Evolutionary conservation across 2,329 filamentous ascomycete species (phyloP), one percentile per base, ranked within the genome.

Genomic region (Hymenoscyphus salicellus): DNA sequence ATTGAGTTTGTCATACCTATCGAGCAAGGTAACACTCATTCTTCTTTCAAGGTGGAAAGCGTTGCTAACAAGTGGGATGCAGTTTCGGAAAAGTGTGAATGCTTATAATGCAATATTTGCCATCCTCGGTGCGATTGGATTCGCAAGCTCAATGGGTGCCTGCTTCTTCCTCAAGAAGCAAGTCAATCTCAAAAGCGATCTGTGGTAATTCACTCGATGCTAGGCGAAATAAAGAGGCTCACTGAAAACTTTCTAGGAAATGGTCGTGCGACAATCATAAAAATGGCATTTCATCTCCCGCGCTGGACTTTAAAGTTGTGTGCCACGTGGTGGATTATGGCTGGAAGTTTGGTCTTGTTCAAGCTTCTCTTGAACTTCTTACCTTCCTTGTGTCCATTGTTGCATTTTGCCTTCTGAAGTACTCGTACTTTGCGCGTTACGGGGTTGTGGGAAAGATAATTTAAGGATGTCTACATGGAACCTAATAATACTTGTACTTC

Each of bases 321-420:
- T 71, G 69, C 55, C 55, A 67, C 17, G 41, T 69, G 23, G 58
- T 71, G 16, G 63, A 55, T 38, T 64, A 68, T 23, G 66, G 66
- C 11, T 71, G 68, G 71, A 70, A 68, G 36, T 65, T 70, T 58
- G 66, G 69, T 10, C 56, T 72, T 5, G 61, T 68, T 8, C 69
- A 70, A 30, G 68, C 68, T 5, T 67, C 65, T 14, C 61, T 71
- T 11, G 68, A 73, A n/a, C 61, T 70, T 11, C 60, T 69, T 3
- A 70, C 68, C 6, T 67, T 71, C 23, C 17, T 69, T 5, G 55
- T 70, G 7, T 68, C 66, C n/a, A 59, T 68, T 28, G 41, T 38
- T 6, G 67, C 66, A 11, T 71, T 68, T 52, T 10, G 61, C 17
- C 28, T 67, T 30, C 41, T 69, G 36, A 70, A 69, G 55, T 72